Base-by-base conservation (phyloP, 192 early-diverging fungal genomes). In the Blastocladiella britannica region DNA sequence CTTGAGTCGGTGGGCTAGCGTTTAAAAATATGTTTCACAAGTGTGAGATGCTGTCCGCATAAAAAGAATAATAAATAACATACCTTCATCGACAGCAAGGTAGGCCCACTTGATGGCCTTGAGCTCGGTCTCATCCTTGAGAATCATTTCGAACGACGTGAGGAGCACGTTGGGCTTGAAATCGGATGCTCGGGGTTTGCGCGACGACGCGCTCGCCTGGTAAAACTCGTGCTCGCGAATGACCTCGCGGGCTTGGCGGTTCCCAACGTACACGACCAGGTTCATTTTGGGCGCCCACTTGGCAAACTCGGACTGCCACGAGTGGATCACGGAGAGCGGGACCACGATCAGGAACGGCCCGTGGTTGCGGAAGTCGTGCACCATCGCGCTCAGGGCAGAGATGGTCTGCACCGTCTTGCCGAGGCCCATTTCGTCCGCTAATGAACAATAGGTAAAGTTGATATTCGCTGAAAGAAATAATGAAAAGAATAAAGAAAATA, bases 381-480 rank as follows among this genome's bases (percentile, higher is more conserved):
- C 88, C 12, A 99, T 70, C 55, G 89, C 91, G 25, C 79, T 83
- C 20, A 97, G 70, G 60, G 96, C 91, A 25, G 88, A 84, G 55
- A 97, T 91, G 2, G 89, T 91, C 69, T 99, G 96, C 2, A 99
- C 77, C 0, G 96, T 97, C 71, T 99, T 99, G 4, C 96, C 96
- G 22, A 94, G 68, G 20, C 89, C 84, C 88, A 84, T 82, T 53
- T 64, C 66, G 69, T 73, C 70, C 2, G 26, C 31, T 12, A 43
- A 28, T 9, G 56, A 4, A 18, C 22, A 20, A 55, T 30, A 60
- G 12, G 20, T 22, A 58, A 9, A 57, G 22, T n/a, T 26, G 25
- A 12, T 51, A 51, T 51, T n/a, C 22, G 7, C n/a, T 12, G 53
- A 54, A 60, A 23, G 7, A 57, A 25, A 56, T 57, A 53, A n/a